Conservation (phyloP, 2,329 filamentous ascomycete species). For the Sarocladium brachiariae region DNA sequence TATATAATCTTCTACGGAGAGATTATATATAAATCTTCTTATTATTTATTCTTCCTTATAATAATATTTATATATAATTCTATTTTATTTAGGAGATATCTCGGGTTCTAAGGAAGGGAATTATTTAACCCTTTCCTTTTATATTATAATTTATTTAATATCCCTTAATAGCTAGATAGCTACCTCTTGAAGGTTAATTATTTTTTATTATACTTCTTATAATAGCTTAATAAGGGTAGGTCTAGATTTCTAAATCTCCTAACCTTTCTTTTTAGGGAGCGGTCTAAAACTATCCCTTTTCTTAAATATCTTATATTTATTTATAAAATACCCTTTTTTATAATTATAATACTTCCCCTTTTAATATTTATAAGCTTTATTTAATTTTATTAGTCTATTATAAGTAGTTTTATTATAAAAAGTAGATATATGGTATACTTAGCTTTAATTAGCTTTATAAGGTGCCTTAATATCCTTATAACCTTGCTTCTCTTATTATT, state of each 20-base stretch:
- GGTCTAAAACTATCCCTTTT: not conserved
- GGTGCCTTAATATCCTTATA: not conserved
- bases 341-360: slow-evolving; percentile 3
- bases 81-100: too few species aligned
- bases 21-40: too few species aligned
- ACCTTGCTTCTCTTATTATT: not conserved
- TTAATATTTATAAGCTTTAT: not conserved
- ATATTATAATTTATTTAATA: too few species aligned
- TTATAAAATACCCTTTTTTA: not conserved
- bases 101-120: too few species aligned
- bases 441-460: not conserved
- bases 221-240: too few species aligned
- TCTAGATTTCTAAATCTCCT: not conserved
- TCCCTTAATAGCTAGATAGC: too few species aligned
- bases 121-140: too few species aligned
- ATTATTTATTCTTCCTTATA: too few species aligned
- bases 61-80: too few species aligned
- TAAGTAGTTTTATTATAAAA: not conserved
- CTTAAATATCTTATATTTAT: not conserved
- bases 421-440: not conserved
- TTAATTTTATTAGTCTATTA: not conserved
- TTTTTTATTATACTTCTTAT: too few species aligned
- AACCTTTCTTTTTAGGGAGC: not conserved
- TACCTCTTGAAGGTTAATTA: too few species aligned
- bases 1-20: too few species aligned